These are phyloP conservation scores for Suhomyces coccinellae DNA, from an alignment of 1,139 yeast species.

Conservation along the genomic window DNA sequence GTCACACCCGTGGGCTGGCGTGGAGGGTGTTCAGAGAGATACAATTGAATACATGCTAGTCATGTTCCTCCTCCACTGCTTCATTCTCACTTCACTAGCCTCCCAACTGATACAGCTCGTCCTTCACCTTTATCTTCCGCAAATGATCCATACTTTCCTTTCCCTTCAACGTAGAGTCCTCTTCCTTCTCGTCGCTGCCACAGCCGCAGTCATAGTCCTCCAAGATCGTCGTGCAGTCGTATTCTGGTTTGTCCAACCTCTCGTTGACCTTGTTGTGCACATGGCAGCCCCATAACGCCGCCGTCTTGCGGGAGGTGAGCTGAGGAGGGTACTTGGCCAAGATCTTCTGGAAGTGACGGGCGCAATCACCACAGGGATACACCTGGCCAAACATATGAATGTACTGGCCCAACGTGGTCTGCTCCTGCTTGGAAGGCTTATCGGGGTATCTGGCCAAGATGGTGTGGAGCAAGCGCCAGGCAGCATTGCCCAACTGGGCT, in stretches of 20 bases:
- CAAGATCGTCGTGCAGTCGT: constrained; percentile 80
- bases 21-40: too few species aligned
- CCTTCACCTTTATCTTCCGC: constrained; percentile 42
- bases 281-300: constrained; percentile 95
- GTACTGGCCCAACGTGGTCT: constrained; percentile 56
- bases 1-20: background rate
- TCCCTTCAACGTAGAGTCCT: constrained; percentile 35
- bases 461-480: constrained; percentile 88
- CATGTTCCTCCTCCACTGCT: background rate
- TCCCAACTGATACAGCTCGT: constrained; percentile 37
- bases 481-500: constrained; percentile 81
- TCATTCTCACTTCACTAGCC: constrained; percentile 20
- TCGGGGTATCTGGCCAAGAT: constrained; percentile 91
- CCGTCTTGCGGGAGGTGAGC: constrained; percentile 68
- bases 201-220: constrained; percentile 98
- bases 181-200: constrained; percentile 64
- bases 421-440: constrained; percentile 63
- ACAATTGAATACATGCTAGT: too few species aligned
- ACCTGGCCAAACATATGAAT: constrained; percentile 68
- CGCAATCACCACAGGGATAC: constrained; percentile 94
- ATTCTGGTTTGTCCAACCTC: constrained; percentile 63
- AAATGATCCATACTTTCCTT: constrained; percentile 42
- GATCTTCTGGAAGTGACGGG: constrained; percentile 78
- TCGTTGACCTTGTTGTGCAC: constrained; percentile 87
- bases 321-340: constrained; percentile 82